These are phyloP conservation scores for Penicillium sp. DNA, from an alignment of 2,329 filamentous ascomycete genomes.

Conservation along the genomic window DNA sequence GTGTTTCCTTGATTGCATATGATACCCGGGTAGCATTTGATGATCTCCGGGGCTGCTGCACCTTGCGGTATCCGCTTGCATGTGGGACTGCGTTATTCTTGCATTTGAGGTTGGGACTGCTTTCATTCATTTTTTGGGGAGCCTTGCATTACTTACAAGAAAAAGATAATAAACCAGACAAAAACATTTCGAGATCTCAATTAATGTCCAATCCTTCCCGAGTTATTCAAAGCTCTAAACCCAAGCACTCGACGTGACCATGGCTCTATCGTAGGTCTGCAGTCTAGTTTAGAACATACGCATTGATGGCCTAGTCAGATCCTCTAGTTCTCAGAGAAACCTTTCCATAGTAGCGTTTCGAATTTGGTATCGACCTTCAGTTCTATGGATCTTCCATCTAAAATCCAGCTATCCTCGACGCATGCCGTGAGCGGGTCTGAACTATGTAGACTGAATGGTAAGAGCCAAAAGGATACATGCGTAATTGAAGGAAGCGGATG, in stretches of 20 bases:
- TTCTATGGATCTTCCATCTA: background rate
- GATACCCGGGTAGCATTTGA: conserved; percentile 20
- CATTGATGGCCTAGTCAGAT: no score
- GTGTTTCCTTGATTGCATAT: conserved; percentile 6
- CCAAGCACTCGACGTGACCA: no score
- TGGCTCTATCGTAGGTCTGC: no score
- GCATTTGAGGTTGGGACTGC: no score
- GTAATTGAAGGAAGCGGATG: background rate
- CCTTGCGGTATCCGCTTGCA: conserved; percentile 3
- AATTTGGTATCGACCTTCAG: background rate
- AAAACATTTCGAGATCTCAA: no score
- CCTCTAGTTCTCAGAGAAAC: no score
- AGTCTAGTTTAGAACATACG: background rate
- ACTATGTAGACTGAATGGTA: background rate
- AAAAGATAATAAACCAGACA: background rate
- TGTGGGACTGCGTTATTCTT: background rate
- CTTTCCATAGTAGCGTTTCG: background rate
- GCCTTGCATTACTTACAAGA: background rate
- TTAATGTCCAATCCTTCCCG: no score
- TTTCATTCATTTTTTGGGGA: background rate
- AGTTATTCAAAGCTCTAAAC: no score
- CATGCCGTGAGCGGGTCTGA: background rate
- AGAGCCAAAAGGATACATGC: conserved; percentile 2
- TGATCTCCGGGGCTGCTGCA: conserved; percentile 15
- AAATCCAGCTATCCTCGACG: no score